Evolutionary conservation across 106 monocot species (phyloP).

Genomic region (Dendrobium nobile): DNA sequence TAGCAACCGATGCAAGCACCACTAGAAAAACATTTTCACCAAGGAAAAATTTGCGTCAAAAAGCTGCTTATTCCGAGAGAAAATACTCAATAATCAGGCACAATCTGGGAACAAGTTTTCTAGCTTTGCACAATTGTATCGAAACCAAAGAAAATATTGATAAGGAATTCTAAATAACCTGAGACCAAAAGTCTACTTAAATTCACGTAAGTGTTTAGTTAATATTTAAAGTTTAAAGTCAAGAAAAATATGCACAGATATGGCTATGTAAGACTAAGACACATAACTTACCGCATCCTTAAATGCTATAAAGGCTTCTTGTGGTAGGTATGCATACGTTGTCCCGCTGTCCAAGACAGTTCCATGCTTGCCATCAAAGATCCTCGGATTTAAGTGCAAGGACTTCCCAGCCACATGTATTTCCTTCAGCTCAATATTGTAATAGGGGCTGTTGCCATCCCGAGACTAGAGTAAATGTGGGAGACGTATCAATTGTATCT

Average conservation of each 20-base stretch:
- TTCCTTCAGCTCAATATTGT: constrained; percentile 93
- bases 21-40: too few species aligned
- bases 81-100: neutral
- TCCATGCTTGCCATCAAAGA: constrained; percentile 72
- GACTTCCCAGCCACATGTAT: constrained; percentile 67
- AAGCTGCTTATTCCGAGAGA: neutral
- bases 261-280: neutral
- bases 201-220: neutral
- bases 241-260: neutral
- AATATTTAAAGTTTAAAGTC: neutral
- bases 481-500: constrained; percentile 50
- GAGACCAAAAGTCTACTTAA: neutral
- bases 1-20: too few species aligned
- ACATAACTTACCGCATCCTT: constrained; percentile 63
- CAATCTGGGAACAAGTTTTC: neutral
- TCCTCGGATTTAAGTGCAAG: constrained; percentile 46
- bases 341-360: constrained; percentile 99
- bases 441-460: constrained; percentile 89
- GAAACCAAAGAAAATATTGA: neutral
- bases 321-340: constrained; percentile 88
- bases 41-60: too few species aligned
- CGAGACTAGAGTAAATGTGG: constrained; percentile 68
- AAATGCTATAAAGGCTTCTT: constrained; percentile 69
- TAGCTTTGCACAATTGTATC: neutral
- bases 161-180: neutral